Evolutionary conservation across 768 basidiomycete species (phyloP), one percentile per base, ranked within the genome.

Genomic region (Boletus reticuloceps): DNA sequence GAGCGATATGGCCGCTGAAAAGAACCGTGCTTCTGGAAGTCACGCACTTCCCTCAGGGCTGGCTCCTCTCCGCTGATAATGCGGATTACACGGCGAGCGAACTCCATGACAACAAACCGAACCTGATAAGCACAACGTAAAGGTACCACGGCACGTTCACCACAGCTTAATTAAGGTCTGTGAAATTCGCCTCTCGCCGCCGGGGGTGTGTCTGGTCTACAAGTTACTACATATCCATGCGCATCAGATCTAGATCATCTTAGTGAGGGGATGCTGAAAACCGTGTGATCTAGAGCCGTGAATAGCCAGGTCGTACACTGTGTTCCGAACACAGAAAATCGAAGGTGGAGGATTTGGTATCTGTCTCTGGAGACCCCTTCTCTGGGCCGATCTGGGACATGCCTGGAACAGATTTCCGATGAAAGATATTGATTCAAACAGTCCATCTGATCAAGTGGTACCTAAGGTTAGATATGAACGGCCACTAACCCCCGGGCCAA

Each of bases 101-200:
- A 14, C 41, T 27, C 36, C 34, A 37, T 22, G 36, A 5, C n/a
- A 43, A 25, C 22, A 14, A 27, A 50, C 38, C 32, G 9, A 38
- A 41, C 34, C n/a, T 29, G 47, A 45, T 31, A 22, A 61, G 16
- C 29, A 46, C 43, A 43, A 36, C 37, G 47, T 45, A 57, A 56
- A 20, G 4, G 40, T 39, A 57, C 36, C 37, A 34, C 34, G n/a
- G n/a, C n/a, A n/a, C n/a, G n/a, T n/a, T n/a, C n/a, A n/a, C n/a
- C n/a, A n/a, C n/a, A n/a, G n/a, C n/a, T n/a, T n/a, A n/a, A n/a
- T n/a, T n/a, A n/a, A 19, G 34, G 34, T 38, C n/a, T 34, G 20
- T 20, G 9, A 31, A 34, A 31, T 16, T 34, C 19, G 14, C 16
- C n/a, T 13, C 27, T 32, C 19, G 29, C 20, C 11, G n/a, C n/a